Conservation (phyloP, 2,329 filamentous ascomycete species). For the Juglanconis oblonga region DNA sequence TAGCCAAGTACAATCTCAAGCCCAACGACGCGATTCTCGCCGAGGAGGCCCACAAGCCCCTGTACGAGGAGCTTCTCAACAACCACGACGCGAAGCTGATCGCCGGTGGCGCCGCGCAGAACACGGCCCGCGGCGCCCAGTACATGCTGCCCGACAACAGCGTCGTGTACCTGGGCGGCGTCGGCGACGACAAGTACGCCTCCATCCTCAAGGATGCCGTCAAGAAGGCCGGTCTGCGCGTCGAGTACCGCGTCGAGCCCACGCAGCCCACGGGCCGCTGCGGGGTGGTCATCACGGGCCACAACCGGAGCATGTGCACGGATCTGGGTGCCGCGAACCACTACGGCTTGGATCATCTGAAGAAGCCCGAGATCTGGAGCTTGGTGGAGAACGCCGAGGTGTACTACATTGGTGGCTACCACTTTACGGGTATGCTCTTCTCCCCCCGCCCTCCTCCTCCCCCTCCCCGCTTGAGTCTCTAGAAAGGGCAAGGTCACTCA, state of each 20-base stretch:
- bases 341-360: constrained; percentile 92
- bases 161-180: constrained; percentile 89
- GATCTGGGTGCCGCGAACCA: constrained; percentile 95
- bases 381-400: constrained; percentile 84
- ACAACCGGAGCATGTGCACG: constrained; percentile 92
- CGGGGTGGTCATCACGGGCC: constrained; percentile 93
- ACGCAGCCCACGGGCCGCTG: constrained; percentile 85
- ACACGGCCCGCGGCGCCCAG: constrained; percentile 93
- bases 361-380: constrained; percentile 86
- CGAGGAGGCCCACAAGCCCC: constrained; percentile 80
- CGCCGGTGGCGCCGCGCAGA: constrained; percentile 93
- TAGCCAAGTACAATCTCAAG: constrained; percentile 92
- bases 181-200: constrained; percentile 94
- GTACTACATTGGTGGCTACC: constrained; percentile 94
- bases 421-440: constrained; percentile 66
- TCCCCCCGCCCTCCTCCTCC: background rate
- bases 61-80: constrained; percentile 92
- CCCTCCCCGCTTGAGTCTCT: background rate
- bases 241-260: constrained; percentile 91
- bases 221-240: constrained; percentile 81
- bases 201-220: constrained; percentile 84
- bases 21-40: constrained; percentile 97
- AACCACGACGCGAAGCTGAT: constrained; percentile 93
- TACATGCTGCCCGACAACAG: constrained; percentile 90
- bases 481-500: background rate